phyloP scores from a whole-genome alignment of 1,139 yeast genomes.

The Candida glucosophila region DNA sequence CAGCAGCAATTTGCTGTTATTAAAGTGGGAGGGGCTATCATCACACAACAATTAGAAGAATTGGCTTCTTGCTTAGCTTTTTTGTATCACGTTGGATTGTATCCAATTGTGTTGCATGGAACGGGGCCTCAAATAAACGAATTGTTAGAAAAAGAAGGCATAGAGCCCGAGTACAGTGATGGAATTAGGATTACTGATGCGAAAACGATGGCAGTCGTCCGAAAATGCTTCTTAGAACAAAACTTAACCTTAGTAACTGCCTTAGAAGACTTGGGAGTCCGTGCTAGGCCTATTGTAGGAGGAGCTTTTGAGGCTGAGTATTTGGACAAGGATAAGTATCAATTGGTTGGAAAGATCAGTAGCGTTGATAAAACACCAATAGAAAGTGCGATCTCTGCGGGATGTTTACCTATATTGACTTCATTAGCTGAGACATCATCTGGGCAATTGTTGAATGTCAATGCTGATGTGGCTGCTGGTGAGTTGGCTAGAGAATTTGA shows the following conservation, averaged over 20 bases:
- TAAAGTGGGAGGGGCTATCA: conserved; percentile 98
- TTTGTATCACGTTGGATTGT: conserved; percentile 92
- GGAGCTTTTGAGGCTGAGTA: conserved; percentile 96
- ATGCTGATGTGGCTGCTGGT: conserved; percentile 99
- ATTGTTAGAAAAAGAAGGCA: conserved; percentile 85
- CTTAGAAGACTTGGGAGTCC: conserved; percentile 90
- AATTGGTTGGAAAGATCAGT: conserved; percentile 84
- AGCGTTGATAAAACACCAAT: conserved; percentile 85
- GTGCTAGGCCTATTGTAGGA: conserved; percentile 96
- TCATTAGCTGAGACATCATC: conserved; percentile 94
- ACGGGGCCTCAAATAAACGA: conserved; percentile 99
- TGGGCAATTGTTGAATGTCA: conserved; percentile 93
- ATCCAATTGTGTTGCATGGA: conserved; percentile 95
- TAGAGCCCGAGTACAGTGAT: conserved; percentile 91
- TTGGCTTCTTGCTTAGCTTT: conserved; percentile 93
- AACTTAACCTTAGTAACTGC: conserved; percentile 93
- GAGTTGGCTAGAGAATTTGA: conserved; percentile 94
- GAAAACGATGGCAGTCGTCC: conserved; percentile 91
- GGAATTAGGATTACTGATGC: conserved; percentile 96
- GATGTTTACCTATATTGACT: conserved; percentile 92
- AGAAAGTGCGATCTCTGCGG: conserved; percentile 92
- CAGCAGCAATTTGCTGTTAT: conserved; percentile 97
- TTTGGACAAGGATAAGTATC: conserved; percentile 82
- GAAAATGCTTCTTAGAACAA: conserved; percentile 91
- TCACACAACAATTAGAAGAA: conserved; percentile 87